These are phyloP conservation scores for Neospora caninum DNA, from an alignment of 169 alveolate genomes.

Conservation along the genomic window DNA sequence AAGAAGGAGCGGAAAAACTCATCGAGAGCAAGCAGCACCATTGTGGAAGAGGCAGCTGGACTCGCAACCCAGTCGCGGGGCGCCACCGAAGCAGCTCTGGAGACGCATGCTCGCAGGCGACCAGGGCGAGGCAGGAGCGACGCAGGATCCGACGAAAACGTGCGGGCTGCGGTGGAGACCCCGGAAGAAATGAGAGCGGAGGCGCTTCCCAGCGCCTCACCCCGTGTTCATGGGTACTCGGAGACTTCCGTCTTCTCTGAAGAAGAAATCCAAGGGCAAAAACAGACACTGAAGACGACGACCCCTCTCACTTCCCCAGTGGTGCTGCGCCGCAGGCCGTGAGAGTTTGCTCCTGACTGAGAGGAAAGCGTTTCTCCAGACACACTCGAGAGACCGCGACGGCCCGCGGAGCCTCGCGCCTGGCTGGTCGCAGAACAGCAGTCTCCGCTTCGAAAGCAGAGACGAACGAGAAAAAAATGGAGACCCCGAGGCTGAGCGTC, in stretches of 20 bases:
- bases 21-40: constrained; percentile 23
- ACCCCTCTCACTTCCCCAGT: too few species aligned
- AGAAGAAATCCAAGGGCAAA: too few species aligned
- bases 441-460: too few species aligned
- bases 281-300: too few species aligned
- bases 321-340: too few species aligned
- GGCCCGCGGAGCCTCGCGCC: neutral
- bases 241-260: too few species aligned
- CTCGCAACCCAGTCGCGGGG: neutral
- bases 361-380: neutral
- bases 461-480: too few species aligned
- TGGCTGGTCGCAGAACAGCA: too few species aligned
- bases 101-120: neutral
- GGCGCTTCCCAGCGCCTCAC: neutral
- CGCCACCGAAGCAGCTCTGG: neutral
- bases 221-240: neutral
- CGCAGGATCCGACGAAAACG: neutral
- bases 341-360: neutral
- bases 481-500: too few species aligned
- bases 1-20: constrained; percentile 16
- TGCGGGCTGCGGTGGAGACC: neutral
- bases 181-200: neutral
- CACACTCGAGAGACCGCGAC: neutral
- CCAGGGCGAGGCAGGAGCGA: neutral
- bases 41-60: neutral